phyloP scores from a whole-genome alignment of 2,329 filamentous ascomycete genomes.

The Bipolaris victoriae region DNA sequence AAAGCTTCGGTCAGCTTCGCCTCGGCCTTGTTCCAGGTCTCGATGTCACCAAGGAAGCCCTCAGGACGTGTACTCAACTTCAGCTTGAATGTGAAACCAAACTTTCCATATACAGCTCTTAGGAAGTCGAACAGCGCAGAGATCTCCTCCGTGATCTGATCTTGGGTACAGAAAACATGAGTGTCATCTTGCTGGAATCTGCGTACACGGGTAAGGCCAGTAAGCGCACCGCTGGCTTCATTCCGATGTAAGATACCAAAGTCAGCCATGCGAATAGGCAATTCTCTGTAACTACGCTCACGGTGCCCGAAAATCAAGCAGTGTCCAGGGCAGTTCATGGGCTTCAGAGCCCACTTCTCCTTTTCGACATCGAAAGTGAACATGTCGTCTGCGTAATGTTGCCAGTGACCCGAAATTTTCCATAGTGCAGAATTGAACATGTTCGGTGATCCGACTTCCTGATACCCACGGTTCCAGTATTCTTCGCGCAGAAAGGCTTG shows the following conservation, averaged over 20 bases:
- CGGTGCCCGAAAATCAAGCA: slow-evolving; percentile 85
- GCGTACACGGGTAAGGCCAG: slow-evolving; percentile 87
- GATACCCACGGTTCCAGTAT: slow-evolving; percentile 92
- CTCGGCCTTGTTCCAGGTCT: slow-evolving; percentile 90
- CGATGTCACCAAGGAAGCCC: slow-evolving; percentile 83
- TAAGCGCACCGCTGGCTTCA: slow-evolving; percentile 89
- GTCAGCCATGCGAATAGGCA: slow-evolving; percentile 91
- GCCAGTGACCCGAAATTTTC: slow-evolving; percentile 96
- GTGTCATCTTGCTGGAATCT: slow-evolving; percentile 96
- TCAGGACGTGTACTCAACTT: slow-evolving; percentile 92
- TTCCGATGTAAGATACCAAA: slow-evolving; percentile 96
- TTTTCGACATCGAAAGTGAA: slow-evolving; percentile 86
- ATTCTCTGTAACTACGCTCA: slow-evolving; percentile 83
- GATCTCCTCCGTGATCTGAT: slow-evolving; percentile 79
- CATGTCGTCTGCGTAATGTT: slow-evolving; percentile 93
- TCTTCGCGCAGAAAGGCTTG: slow-evolving; percentile 81
- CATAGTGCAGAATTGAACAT: slow-evolving; percentile 94
- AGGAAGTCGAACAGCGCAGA: slow-evolving; percentile 87
- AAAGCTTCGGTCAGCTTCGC: slow-evolving; percentile 78
- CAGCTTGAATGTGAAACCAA: slow-evolving; percentile 90
- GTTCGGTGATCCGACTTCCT: slow-evolving; percentile 94
- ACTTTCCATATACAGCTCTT: slow-evolving; percentile 76
- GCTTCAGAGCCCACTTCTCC: slow-evolving; percentile 84
- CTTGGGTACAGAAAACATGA: slow-evolving; percentile 91
- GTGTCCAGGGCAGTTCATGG: slow-evolving; percentile 98